Evolutionary conservation across 176 grass and related monocot species (phyloP), one percentile per base, ranked within the genome.

Genomic region (Musa acuminata): DNA sequence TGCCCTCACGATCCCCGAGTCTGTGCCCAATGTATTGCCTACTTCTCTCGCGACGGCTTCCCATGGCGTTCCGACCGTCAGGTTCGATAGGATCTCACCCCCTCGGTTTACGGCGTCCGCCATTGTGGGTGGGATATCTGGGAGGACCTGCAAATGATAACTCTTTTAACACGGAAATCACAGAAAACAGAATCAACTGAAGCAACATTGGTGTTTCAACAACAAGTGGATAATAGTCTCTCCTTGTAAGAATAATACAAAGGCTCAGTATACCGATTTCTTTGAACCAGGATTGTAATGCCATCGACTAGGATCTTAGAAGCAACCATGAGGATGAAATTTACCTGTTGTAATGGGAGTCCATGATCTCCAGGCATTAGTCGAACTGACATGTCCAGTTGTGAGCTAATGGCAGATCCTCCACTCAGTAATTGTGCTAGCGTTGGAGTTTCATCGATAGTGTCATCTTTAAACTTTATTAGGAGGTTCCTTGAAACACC

Each of bases 401-500:
- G 73, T 24, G 90, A 93, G 75, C 86, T 98, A 82, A 98, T 89
- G 55, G 90, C 86, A 79, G 95, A 83, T 87, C 91, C 86, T 0
- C 90, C 90, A 75, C 88, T 93, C 72, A 98, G 70, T 59, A 98
- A 82, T 93, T 93, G 90, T 53, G 86, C 88, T 55, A 94, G 77
- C 23, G 62, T 94, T 43, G 88, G 77, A 19, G 95, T 98, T 84
- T 98, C 95, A 82, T 98, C 95, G 29, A 98, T 98, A 74, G 80
- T 84, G 82, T 98, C 95, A 72, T 98, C 90, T 78, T 98, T 87
- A 21, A 98, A 98, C 76, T 98, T 98, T 80, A 98, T 81, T 43
- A 98, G 73, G 80, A 98, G 91, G 66, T 98, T 98, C 62, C 84
- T 88, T 64, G 90, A 98, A 84, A 98, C 71, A 72, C 95, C 95